Base-by-base conservation (phyloP, 108 stramenopile species). In the Pseudonitzschia multiseries region DNA sequence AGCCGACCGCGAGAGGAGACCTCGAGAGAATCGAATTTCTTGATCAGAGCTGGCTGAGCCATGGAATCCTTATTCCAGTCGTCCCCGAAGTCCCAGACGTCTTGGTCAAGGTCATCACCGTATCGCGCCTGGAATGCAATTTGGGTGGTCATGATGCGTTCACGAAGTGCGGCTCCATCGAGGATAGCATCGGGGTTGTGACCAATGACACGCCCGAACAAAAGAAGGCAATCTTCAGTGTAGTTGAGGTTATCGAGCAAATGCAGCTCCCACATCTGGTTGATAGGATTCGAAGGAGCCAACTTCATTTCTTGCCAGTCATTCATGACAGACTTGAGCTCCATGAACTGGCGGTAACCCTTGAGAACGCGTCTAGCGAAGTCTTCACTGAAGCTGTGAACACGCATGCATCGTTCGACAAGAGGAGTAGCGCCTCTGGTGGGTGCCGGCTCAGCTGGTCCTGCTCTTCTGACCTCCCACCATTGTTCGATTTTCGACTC, bases 221-320 rank as follows among this genome's bases (percentile, higher is more conserved):
- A 74, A 42, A 81, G 64, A 48, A 76, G 72, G 56, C 86, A 88
- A 71, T 88, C 84, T 21, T 78, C 74, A 8, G 74, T 76, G 78
- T 91, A 91, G 73, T 84, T 84, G 26, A 79, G 78, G 71, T 85
- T 85, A 67, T 82, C 84, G 21, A 79, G 53, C 50, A 90, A 69
- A 72, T 91, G 90, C 66, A 76, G 63, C 48, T 79, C 76, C 90
- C 90, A 91, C 87, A 91, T 88, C 72, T 81, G 73, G 33, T 81
- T 77, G 57, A 91, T 83, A 31, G 86, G 76, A 46, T 82, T 51
- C 21, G 86, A 85, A 52, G 90, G 86, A 8, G 78, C 56, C 43
- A 88, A 65, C 57, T 81, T 85, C 17, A 75, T 63, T 15, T 52
- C 84, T 48, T 88, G 69, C 86, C 86, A 91, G 73, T 91, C 90